Evolutionary conservation across 1,284 basidiomycete genomes (phyloP).

Genomic region (Ceratobasidium sp.): DNA sequence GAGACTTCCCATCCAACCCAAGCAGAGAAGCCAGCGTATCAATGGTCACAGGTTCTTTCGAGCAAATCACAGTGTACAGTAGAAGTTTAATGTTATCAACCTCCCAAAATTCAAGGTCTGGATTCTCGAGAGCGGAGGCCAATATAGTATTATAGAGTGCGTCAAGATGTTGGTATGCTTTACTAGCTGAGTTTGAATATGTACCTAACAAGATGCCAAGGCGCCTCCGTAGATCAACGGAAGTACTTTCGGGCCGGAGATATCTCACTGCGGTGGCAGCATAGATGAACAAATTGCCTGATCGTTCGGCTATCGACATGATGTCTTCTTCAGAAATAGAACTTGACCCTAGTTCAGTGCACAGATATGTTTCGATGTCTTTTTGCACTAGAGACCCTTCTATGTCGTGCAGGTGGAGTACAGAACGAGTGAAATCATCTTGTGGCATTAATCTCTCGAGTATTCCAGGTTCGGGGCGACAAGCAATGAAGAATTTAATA

Average conservation of each 20-base stretch:
- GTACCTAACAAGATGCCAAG: neutral
- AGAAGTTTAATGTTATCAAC: neutral
- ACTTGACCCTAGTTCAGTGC: neutral
- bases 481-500: conserved; percentile 39
- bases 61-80: neutral
- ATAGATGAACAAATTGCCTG: conserved; percentile 31
- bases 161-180: neutral
- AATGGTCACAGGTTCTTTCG: neutral
- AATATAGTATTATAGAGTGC: neutral
- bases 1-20: neutral
- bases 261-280: conserved; percentile 36
- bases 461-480: conserved; percentile 24
- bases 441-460: neutral
- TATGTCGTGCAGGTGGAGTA: conserved; percentile 22
- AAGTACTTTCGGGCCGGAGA: neutral
- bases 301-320: neutral
- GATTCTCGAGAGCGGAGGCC: neutral
- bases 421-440: neutral
- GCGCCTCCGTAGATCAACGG: neutral
- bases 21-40: neutral
- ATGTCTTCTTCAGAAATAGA: neutral
- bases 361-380: conserved; percentile 31
- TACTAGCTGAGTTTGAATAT: neutral
- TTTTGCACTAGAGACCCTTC: conserved; percentile 14
- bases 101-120: neutral